These are phyloP conservation scores for Nicotiana tomentosiformis DNA, from an alignment of 257 asterid genomes.

Conservation along the genomic window DNA sequence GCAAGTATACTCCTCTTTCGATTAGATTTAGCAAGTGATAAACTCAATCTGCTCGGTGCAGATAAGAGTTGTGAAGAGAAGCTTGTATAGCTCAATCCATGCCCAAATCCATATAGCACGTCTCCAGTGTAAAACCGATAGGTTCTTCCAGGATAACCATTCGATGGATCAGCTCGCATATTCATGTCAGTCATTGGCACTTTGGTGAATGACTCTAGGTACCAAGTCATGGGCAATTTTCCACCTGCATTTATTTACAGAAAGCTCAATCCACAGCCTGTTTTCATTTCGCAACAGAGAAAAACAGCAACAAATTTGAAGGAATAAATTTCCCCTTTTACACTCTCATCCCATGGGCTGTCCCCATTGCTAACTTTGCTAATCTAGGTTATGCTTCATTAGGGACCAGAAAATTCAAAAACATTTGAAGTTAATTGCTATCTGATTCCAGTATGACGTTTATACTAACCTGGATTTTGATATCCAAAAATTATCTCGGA, in stretches of 20 bases:
- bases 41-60: constrained; percentile 51
- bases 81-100: constrained; percentile 76
- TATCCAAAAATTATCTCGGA: constrained; percentile 76
- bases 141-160: constrained; percentile 87
- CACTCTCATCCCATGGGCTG: background rate
- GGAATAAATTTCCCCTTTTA: background rate
- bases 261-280: background rate
- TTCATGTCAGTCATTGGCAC: constrained; percentile 84
- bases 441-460: background rate
- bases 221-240: constrained; percentile 81
- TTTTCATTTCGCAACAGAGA: background rate
- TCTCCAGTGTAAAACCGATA: constrained; percentile 83
- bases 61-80: constrained; percentile 45
- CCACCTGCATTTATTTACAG: constrained; percentile 49
- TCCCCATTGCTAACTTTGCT: background rate
- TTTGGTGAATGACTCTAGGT: constrained; percentile 74
- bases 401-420: background rate
- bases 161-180: constrained; percentile 82
- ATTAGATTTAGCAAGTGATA: constrained; percentile 23
- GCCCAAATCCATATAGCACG: constrained; percentile 55
- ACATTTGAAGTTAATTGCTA: background rate
- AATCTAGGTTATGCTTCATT: background rate
- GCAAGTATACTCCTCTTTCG: constrained; percentile 26
- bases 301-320: background rate
- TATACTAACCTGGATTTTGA: constrained; percentile 69